Percentiles rank a stretch among this genome's conserved stretches.
Conservation (phyloP, 2,329 filamentous ascomycete genomes). For the Laburnicola sp. region DNA sequence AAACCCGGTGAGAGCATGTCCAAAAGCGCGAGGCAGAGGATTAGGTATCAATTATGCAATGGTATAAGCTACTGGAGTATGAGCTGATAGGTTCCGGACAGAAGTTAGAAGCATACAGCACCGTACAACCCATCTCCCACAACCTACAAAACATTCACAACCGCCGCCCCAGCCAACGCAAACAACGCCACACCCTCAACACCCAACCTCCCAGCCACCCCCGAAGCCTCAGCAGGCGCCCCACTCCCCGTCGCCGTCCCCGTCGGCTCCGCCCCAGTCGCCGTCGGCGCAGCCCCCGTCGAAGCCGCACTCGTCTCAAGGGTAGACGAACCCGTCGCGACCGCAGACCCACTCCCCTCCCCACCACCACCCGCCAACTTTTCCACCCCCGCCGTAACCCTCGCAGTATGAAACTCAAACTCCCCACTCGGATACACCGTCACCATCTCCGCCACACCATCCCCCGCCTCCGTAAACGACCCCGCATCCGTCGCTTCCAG, state of each 20-base stretch:
- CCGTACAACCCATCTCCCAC: too few relatives aligned
- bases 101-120: too few relatives aligned
- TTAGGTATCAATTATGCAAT: too few relatives aligned
- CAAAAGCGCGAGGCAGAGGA: too few relatives aligned
- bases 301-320: conserved; percentile 9
- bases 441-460: conserved; percentile 15
- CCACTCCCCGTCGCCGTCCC: conserved; percentile 11
- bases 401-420: conserved; percentile 26
- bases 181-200: conserved; percentile 24
- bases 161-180: conserved; percentile 27
- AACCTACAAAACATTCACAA: conserved; percentile 21
- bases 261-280: conserved; percentile 6
- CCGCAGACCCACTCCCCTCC: not conserved
- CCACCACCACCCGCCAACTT: conserved; percentile 20
- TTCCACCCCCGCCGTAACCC: conserved; percentile 27
- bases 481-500: conserved; percentile 7
- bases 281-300: conserved; percentile 10
- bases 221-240: conserved; percentile 24
- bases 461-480: conserved; percentile 19
- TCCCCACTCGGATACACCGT: conserved; percentile 22
- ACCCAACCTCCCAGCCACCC: conserved; percentile 25
- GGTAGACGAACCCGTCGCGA: conserved; percentile 3
- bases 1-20: too few relatives aligned
- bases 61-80: too few relatives aligned
- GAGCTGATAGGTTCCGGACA: too few relatives aligned